phyloP scores from a whole-genome alignment of 1,284 basidiomycete species.

The Chalciporus sp. region DNA sequence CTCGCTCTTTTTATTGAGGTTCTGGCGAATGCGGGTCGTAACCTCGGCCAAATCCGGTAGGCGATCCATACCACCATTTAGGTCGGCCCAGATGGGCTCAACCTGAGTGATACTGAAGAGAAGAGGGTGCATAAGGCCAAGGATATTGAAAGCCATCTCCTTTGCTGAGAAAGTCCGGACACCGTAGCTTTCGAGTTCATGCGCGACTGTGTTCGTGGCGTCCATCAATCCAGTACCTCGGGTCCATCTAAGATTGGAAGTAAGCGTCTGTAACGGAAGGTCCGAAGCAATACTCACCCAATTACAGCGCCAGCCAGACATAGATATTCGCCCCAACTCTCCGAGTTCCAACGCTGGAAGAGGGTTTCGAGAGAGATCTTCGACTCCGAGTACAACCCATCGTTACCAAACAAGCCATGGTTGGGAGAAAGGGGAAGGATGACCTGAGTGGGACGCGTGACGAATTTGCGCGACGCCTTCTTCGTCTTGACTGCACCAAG shows the following conservation, averaged over 20 bases:
- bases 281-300: constrained; percentile 55
- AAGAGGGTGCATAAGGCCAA: constrained; percentile 98
- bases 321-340: constrained; percentile 98
- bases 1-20: constrained; percentile 81
- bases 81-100: constrained; percentile 97
- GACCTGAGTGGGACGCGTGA: constrained; percentile 97
- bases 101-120: constrained; percentile 99
- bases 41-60: constrained; percentile 94
- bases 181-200: constrained; percentile 91
- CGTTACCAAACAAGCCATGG: constrained; percentile 96
- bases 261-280: constrained; percentile 8
- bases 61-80: constrained; percentile 97
- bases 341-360: constrained; percentile 97
- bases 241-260: constrained; percentile 70
- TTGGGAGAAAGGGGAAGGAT: constrained; percentile 97
- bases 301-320: constrained; percentile 98
- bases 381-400: constrained; percentile 97
- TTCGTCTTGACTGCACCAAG: constrained; percentile 97
- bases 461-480: constrained; percentile 95
- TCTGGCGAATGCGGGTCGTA: constrained; percentile 82
- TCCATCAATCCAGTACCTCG: constrained; percentile 98
- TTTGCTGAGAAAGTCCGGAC: constrained; percentile 98
- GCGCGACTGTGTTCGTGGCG: constrained; percentile 92
- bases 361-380: constrained; percentile 98
- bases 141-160: constrained; percentile 99